A percentile compares a stretch with the other conserved stretches of the same genome.
These are phyloP conservation scores for Pythium utonaiense DNA, from an alignment of 352 stramenopile species.

Conservation along the genomic window DNA sequence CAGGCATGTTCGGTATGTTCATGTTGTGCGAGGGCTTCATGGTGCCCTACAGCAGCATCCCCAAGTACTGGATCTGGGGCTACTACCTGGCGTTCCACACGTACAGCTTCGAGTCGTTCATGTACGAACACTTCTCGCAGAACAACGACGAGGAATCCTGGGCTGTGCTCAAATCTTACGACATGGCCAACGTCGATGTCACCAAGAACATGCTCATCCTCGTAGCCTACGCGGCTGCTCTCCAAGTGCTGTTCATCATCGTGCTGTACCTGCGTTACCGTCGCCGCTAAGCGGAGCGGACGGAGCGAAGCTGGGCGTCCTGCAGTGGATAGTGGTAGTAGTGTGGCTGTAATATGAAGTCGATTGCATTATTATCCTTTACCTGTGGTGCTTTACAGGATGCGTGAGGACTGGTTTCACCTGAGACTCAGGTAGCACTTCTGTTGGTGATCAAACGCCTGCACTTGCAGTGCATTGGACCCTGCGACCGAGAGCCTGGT, in stretches of 20 bases:
- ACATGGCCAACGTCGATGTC: slow-evolving; percentile 58
- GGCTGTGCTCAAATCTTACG: slow-evolving; percentile 38
- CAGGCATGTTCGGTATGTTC: slow-evolving; percentile 83
- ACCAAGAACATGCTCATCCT: slow-evolving; percentile 56
- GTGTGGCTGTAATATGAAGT: not conserved
- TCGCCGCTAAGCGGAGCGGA: not conserved
- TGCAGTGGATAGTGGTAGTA: not conserved
- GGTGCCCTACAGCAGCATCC: slow-evolving; percentile 58
- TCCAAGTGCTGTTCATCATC: slow-evolving; percentile 50
- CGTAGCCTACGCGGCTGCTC: slow-evolving; percentile 35
- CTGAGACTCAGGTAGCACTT: too few species aligned
- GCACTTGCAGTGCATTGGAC: too few species aligned
- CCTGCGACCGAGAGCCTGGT: too few species aligned
- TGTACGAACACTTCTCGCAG: slow-evolving; percentile 74
- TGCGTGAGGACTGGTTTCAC: too few species aligned
- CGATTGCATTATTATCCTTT: not conserved
- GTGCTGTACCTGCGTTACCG: slow-evolving; percentile 28
- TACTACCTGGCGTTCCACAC: slow-evolving; percentile 89
- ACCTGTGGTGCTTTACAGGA: not conserved
- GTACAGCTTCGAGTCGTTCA: slow-evolving; percentile 84
- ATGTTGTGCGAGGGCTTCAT: slow-evolving; percentile 89
- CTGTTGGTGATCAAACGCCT: too few species aligned
- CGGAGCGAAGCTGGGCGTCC: too few species aligned
- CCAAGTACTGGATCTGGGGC: slow-evolving; percentile 72
- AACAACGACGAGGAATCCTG: slow-evolving; percentile 18